Conservation (phyloP, 148 eudicot genomes). For the Hydrangea macrophylla region DNA sequence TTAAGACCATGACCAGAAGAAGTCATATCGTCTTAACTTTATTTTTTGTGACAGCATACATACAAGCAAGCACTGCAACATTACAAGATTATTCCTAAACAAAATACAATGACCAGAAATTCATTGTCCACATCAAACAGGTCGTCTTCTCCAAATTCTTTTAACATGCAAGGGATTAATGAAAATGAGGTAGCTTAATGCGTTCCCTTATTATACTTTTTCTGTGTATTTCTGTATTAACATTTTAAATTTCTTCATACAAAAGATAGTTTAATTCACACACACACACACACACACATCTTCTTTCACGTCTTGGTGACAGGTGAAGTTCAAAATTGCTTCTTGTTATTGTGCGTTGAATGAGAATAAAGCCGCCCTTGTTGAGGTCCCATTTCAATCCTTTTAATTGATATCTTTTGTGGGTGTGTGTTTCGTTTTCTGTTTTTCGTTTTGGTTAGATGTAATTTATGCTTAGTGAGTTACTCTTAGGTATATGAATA, state of each 20-base stretch:
- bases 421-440: no score
- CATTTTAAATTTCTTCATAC: neutral
- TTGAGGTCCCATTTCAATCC: constrained; percentile 53
- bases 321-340: constrained; percentile 93
- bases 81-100: constrained; percentile 70
- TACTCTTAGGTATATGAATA: neutral
- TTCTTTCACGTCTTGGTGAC: constrained; percentile 17
- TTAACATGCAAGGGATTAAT: constrained; percentile 51
- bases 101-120: constrained; percentile 55
- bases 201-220: neutral
- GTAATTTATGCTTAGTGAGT: neutral
- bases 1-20: neutral
- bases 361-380: constrained; percentile 75
- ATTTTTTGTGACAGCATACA: constrained; percentile 44
- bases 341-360: constrained; percentile 64
- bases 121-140: constrained; percentile 66
- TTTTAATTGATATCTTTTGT: constrained; percentile 9
- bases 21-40: constrained; percentile 4
- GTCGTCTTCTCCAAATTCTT: constrained; percentile 78
- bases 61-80: constrained; percentile 91
- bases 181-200: constrained; percentile 73
- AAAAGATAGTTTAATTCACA: neutral
- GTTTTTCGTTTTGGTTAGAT: neutral
- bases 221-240: neutral
- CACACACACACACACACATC: no score